phyloP scores from a whole-genome alignment of 1,284 basidiomycete genomes.

The Cryptococcus hybrid region DNA sequence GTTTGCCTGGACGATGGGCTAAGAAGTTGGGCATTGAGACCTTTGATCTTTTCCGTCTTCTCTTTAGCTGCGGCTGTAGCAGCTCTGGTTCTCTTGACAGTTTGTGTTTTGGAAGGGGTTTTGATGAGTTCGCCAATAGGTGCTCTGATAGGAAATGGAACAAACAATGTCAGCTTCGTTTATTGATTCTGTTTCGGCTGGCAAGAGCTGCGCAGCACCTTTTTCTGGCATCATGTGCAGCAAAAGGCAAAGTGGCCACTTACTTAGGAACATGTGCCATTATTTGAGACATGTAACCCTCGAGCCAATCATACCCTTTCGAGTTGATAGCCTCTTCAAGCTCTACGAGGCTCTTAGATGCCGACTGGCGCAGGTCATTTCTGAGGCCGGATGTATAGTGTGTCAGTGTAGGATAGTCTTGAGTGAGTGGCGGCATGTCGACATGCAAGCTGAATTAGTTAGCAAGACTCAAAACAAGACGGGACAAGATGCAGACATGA shows the following conservation, averaged over 20 bases:
- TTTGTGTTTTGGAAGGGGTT: constrained; percentile 46
- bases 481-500: not conserved
- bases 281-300: constrained; percentile 44
- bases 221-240: not conserved
- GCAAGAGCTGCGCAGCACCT: too few relatives aligned
- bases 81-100: constrained; percentile 48
- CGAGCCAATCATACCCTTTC: constrained; percentile 47
- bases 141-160: constrained; percentile 18
- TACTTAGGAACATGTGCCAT: constrained; percentile 22
- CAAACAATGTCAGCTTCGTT: constrained; percentile 3
- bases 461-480: not conserved
- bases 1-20: constrained; percentile 31
- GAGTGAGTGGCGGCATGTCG: constrained; percentile 7
- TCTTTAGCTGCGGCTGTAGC: constrained; percentile 35
- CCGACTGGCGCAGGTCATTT: constrained; percentile 28
- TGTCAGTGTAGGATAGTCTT: constrained; percentile 25
- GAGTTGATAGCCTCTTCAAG: constrained; percentile 39
- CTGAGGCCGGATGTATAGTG: constrained; percentile 37
- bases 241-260: constrained; percentile 3
- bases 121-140: constrained; percentile 48
- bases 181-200: not conserved
- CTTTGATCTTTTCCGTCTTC: constrained; percentile 30
- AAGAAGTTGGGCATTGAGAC: constrained; percentile 28
- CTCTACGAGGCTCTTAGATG: constrained; percentile 27
- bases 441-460: not conserved